These are phyloP conservation scores for Arthrobotrys sphaeroides DNA, from an alignment of 2,329 filamentous ascomycete species.

Conservation along the genomic window DNA sequence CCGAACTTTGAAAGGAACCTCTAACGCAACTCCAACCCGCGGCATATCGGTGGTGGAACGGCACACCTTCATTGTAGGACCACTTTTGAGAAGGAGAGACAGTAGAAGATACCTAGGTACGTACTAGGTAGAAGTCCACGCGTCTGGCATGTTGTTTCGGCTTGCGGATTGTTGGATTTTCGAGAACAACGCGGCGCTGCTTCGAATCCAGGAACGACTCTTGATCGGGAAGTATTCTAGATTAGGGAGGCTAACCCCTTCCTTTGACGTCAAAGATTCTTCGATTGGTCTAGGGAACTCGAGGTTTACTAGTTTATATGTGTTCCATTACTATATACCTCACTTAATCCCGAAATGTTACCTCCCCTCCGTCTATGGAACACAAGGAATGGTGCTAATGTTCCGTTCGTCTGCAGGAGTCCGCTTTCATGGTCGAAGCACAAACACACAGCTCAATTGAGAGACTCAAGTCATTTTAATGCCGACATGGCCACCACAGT, in stretches of 20 bases:
- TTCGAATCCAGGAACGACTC: not conserved
- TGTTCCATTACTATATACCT: not conserved
- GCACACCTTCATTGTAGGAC: not conserved
- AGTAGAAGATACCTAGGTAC: not conserved
- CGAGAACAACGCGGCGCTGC: not conserved
- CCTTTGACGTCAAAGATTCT: constrained; percentile 18
- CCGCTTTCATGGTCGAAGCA: constrained; percentile 37
- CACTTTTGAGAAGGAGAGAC: too few species aligned
- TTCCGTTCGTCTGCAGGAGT: constrained; percentile 28
- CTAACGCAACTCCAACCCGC: not conserved
- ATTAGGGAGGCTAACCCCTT: not conserved
- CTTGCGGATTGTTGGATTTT: constrained; percentile 13
- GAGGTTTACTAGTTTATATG: not conserved
- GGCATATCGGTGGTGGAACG: not conserved
- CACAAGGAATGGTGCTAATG: constrained; percentile 43
- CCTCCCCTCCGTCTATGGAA: constrained; percentile 12
- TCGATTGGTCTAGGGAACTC: not conserved
- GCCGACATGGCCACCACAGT: not conserved
- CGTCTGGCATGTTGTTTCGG: not conserved
- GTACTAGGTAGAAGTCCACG: not conserved
- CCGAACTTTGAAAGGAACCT: not conserved
- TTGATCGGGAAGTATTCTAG: not conserved
- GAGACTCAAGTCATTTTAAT: not conserved
- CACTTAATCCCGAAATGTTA: not conserved
- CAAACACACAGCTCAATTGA: not conserved